Evolutionary conservation across 1,284 basidiomycete species (phyloP).

Genomic region (Malassezia equina): DNA sequence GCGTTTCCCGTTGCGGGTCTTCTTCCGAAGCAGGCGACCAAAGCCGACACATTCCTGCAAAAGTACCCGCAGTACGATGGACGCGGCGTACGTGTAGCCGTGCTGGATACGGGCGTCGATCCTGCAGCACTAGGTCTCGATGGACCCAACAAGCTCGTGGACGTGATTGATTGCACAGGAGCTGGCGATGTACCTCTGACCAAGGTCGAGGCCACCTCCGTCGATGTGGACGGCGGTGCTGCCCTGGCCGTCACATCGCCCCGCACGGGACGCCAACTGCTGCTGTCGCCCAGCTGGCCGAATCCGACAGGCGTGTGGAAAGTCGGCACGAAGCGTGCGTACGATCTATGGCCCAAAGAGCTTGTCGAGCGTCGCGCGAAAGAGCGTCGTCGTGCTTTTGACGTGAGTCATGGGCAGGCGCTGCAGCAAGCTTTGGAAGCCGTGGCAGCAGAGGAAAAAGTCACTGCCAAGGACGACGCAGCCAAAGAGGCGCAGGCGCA

Average conservation of each 20-base stretch:
- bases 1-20: constrained; percentile 42
- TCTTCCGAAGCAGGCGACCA: constrained; percentile 47
- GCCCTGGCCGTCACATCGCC: constrained; percentile 39
- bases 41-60: constrained; percentile 40
- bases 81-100: constrained; percentile 43
- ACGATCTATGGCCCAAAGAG: constrained; percentile 46
- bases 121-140: constrained; percentile 46
- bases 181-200: constrained; percentile 35
- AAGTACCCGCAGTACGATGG: constrained; percentile 47
- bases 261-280: constrained; percentile 37
- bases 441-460: constrained; percentile 27
- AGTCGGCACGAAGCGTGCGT: constrained; percentile 45
- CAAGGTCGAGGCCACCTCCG: constrained; percentile 19
- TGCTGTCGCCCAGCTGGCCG: constrained; percentile 25
- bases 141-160: constrained; percentile 44
- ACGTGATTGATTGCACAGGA: constrained; percentile 48
- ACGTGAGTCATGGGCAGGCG: constrained; percentile 38
- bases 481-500: constrained; percentile 19
- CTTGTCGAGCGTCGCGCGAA: constrained; percentile 38
- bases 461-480: constrained; percentile 3
- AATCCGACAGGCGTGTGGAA: constrained; percentile 46
- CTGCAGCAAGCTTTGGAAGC: constrained; percentile 33
- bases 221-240: constrained; percentile 1
- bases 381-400: constrained; percentile 41
- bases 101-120: constrained; percentile 49